A percentile compares a stretch with the other conserved stretches of the same genome.
Conservation (phyloP, 2,329 filamentous ascomycete species). For the Chaetomiaceae sp. region DNA sequence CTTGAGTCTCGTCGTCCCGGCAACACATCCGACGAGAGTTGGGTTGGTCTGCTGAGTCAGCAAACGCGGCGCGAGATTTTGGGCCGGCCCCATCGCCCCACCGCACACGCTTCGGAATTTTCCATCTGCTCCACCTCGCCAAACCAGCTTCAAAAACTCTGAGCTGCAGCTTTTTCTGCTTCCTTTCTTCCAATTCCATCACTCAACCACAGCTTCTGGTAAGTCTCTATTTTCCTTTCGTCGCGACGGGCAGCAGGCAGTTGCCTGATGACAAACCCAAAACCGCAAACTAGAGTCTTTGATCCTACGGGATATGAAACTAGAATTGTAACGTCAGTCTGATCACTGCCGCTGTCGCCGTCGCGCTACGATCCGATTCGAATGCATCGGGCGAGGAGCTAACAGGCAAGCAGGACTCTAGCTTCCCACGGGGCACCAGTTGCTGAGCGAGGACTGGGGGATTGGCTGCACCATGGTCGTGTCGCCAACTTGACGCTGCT, state of each 20-base stretch:
- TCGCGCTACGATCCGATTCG: conserved; percentile 9
- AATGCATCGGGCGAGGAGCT: conserved; percentile 15
- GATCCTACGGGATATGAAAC: conserved; percentile 82
- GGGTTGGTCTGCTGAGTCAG: no score
- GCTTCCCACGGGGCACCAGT: conserved; percentile 12
- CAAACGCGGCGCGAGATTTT: no score
- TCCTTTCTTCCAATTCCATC: conserved; percentile 19
- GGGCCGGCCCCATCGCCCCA: no score
- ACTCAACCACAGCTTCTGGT: conserved; percentile 23
- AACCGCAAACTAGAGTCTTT: conserved; percentile 99
- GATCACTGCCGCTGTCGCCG: conserved; percentile 43
- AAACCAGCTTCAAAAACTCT: conserved; percentile 26
- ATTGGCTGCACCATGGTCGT: background rate
- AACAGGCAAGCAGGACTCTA: conserved; percentile 28
- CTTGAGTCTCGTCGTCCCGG: no score
- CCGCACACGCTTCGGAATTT: conserved; percentile 14
- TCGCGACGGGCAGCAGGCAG: conserved; percentile 13
- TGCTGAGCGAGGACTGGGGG: background rate
- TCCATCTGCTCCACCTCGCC: conserved; percentile 19
- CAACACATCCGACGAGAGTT: no score
- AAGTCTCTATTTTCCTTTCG: conserved; percentile 21
- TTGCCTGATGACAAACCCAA: conserved; percentile 73
- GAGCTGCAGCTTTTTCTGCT: conserved; percentile 20
- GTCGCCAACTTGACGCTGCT: background rate
- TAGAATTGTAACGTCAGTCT: conserved; percentile 89